A percentile compares a stretch with the other conserved stretches of the same genome.
Evolutionary conservation across 768 basidiomycete genomes (phyloP).

Genomic region (Naematelia aurantialba): DNA sequence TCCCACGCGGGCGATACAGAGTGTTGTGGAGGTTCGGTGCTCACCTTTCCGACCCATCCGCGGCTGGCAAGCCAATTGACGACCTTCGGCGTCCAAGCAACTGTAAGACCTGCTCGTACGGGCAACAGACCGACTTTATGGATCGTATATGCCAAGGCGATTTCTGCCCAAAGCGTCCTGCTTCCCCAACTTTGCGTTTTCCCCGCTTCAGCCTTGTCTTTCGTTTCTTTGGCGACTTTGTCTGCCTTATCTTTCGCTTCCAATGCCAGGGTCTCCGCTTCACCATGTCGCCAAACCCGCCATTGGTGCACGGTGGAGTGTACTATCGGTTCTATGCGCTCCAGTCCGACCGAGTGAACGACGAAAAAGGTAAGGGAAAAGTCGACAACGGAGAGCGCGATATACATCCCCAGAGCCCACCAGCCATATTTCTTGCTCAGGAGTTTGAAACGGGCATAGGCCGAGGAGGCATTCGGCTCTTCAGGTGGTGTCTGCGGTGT

Average conservation of each 20-base stretch:
- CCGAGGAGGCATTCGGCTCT: constrained; percentile 4
- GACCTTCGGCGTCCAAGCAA: constrained; percentile 75
- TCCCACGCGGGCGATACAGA: no score
- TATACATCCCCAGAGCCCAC: constrained; percentile 91
- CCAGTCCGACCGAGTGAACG: constrained; percentile 83
- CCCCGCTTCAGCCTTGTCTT: constrained; percentile 5
- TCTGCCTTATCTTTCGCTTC: constrained; percentile 13
- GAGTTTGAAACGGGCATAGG: constrained; percentile 36
- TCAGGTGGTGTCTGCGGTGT: neutral
- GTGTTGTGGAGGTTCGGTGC: constrained; percentile 9
- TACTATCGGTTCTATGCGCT: constrained; percentile 73
- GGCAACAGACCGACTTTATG: constrained; percentile 94
- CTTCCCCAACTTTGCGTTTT: constrained; percentile 49
- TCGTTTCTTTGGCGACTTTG: neutral
- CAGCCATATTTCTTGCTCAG: constrained; percentile 90
- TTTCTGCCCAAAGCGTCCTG: constrained; percentile 84
- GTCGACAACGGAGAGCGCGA: constrained; percentile 68
- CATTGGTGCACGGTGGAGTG: constrained; percentile 49
- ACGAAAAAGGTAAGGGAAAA: constrained; percentile 78
- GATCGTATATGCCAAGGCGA: constrained; percentile 86
- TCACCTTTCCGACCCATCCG: constrained; percentile 65
- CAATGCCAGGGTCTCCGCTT: constrained; percentile 5
- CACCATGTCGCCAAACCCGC: constrained; percentile 20
- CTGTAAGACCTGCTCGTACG: constrained; percentile 81
- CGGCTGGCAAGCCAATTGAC: constrained; percentile 74